A percentile compares a stretch with the other conserved stretches of the same genome.
These are phyloP conservation scores for Fusarium avenaceum DNA, from an alignment of 2,329 filamentous ascomycete species.

Conservation along the genomic window DNA sequence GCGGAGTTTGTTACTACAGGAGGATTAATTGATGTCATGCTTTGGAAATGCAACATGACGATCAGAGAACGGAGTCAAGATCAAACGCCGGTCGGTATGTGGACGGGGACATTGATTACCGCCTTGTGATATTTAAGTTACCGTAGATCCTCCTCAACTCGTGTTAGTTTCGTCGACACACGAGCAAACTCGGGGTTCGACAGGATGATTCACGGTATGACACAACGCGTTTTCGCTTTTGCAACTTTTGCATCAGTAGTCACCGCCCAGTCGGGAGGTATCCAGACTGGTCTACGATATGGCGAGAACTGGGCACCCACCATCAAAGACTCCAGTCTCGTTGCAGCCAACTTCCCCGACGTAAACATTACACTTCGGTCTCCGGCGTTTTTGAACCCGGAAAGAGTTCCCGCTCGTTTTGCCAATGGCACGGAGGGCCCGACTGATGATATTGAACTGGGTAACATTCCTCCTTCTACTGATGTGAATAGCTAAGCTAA, in stretches of 20 bases:
- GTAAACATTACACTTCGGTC: conserved; percentile 24
- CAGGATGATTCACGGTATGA: background rate
- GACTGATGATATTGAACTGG: conserved; percentile 10
- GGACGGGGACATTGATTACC: accelerated
- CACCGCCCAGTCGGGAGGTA: conserved; percentile 6
- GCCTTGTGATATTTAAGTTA: background rate
- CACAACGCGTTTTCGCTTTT: background rate
- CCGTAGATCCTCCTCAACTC: accelerated
- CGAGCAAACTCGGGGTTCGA: accelerated
- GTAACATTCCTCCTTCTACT: accelerated
- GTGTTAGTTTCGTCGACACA: accelerated
- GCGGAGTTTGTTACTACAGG: background rate
- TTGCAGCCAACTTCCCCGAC: conserved; percentile 20
- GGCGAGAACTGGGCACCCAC: conserved; percentile 29
- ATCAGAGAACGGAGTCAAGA: conserved; percentile 1
- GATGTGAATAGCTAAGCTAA: background rate
- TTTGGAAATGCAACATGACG: accelerated
- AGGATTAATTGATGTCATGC: conserved; percentile 2
- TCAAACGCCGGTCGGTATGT: background rate
- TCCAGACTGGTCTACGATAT: conserved; percentile 21
- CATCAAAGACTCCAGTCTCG: conserved; percentile 6
- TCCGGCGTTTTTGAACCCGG: conserved; percentile 4
- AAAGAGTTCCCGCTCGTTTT: background rate
- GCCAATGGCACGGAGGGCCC: conserved; percentile 12
- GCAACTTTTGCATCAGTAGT: background rate